Base-by-base conservation (phyloP, 2,329 filamentous ascomycete genomes). In the Aureobasidium sp. region DNA sequence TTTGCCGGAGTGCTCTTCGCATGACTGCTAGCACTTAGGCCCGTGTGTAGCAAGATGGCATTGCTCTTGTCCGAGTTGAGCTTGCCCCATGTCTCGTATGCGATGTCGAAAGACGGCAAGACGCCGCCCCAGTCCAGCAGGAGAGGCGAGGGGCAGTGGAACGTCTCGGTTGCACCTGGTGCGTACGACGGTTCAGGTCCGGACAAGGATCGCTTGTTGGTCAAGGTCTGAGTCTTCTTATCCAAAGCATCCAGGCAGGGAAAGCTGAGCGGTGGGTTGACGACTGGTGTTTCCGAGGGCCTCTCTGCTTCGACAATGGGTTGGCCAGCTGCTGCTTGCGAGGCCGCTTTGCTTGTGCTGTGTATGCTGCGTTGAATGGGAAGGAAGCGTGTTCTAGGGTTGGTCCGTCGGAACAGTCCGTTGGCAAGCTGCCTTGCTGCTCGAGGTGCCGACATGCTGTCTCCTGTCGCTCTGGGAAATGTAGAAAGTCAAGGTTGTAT, bases 131-230 rank as follows among this genome's bases (percentile, higher is more conserved):
- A 97, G 76, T 99, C 94, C 29, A 97, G 85, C 3, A 92, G 79
- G 17, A 97, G 78, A 0, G 91, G 87, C 25, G 90, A 81, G 8
- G 82, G 70, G 68, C 87, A 94, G 71, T 86, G 87, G 75, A 89
- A 97, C 34, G 79, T 82, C 66, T 89, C 83, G 57, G 94, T 92
- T n/a, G 85, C 86, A 62, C 94, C 94, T 49, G 89, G 88, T 0
- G 93, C 97, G 75, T 99, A 99, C 1, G 91, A 91, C 0, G 94
- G 94, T 72, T 99, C 94, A 1, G 93, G 93, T 0, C 93, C 93
- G 51, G 86, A 87, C 25, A 76, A 71, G 17, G 85, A 83, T 52
- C 87, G 80, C 41, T 88, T 89, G 62, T 79, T 79, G 17, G 84
- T 83, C 51, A 97, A 85, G 11, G 81, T 87, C 5, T 88, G 88